Evolutionary conservation across 106 monocot genomes (phyloP).

Genomic region (Acorus gramineus): DNA sequence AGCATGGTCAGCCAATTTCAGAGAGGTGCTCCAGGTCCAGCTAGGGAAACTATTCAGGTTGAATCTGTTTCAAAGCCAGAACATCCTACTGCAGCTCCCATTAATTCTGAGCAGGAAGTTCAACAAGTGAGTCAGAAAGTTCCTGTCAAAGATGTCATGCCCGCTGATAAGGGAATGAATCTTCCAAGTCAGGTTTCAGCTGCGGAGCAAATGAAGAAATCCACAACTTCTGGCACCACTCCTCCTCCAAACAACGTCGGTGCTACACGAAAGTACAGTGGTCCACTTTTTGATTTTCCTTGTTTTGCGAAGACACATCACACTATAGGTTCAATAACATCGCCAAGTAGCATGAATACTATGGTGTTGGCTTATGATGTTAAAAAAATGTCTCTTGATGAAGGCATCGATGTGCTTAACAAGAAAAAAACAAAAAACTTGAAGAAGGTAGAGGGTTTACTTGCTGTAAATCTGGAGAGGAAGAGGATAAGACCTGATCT

Average conservation of each 20-base stretch:
- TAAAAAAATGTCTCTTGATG: conserved; percentile 71
- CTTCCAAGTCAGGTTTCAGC: conserved; percentile 17
- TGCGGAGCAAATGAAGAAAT: conserved; percentile 30
- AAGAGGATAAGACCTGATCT: conserved; percentile 88
- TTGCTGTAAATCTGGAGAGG: conserved; percentile 68
- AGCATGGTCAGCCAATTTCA: conserved; percentile 7
- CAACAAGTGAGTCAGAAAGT: conserved; percentile 32
- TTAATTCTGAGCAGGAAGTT: conserved; percentile 67
- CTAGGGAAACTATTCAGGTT: conserved; percentile 27
- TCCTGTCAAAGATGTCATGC: conserved; percentile 30
- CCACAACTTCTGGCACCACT: conserved; percentile 13
- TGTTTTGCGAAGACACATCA: conserved; percentile 70
- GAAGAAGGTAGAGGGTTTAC: conserved; percentile 63
- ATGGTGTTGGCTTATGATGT: conserved; percentile 63
- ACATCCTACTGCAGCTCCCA: conserved; percentile 20
- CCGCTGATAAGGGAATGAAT: conserved; percentile 39
- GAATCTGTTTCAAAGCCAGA: conserved; percentile 27
- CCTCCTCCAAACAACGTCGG: conserved; percentile 28
- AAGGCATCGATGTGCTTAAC: conserved; percentile 45
- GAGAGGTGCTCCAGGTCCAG: conserved; percentile 9
- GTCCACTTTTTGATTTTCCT: conserved; percentile 95
- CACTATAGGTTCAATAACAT: conserved; percentile 22
- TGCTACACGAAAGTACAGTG: conserved; percentile 60
- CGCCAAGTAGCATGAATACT: conserved; percentile 35
- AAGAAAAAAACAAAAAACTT: conserved; percentile 77